phyloP scores from a whole-genome alignment of 2,329 filamentous ascomycete species.

The Pseudomassariella vexata region DNA sequence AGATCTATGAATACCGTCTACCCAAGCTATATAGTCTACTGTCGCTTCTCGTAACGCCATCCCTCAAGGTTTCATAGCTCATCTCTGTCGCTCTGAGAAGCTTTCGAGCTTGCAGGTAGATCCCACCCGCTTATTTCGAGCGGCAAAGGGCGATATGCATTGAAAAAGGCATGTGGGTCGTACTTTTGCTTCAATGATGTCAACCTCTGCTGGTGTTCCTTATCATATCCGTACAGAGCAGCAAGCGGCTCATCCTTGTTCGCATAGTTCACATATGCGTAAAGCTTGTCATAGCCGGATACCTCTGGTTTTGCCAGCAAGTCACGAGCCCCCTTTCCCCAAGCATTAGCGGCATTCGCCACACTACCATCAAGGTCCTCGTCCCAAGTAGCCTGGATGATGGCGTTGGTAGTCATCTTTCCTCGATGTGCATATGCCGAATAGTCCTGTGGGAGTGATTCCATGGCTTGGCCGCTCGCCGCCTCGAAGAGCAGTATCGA shows the following conservation, averaged over 20 bases:
- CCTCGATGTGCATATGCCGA: constrained; percentile 1
- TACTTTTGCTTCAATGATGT: constrained; percentile 1
- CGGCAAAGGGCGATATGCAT: too few species aligned
- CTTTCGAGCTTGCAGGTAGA: too few species aligned
- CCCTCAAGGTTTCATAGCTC: too few species aligned
- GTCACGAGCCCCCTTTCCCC: background rate
- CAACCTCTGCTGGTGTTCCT: background rate
- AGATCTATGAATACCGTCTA: too few species aligned
- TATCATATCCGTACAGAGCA: constrained; percentile 2
- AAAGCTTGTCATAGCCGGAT: background rate
- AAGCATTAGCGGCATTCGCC: background rate
- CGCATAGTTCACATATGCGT: constrained; percentile 2
- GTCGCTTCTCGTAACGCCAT: too few species aligned
- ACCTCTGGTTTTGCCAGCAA: background rate
- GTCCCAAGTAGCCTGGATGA: background rate
- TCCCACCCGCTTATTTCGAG: too few species aligned
- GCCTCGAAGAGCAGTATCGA: constrained; percentile 1
- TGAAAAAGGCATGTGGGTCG: constrained; percentile 2
- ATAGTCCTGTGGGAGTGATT: constrained; percentile 1
- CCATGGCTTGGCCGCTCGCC: background rate
- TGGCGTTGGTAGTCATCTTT: background rate
- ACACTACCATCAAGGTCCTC: constrained; percentile 1
- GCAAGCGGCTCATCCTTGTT: constrained; percentile 1
- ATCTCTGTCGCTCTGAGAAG: too few species aligned
- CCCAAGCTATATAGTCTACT: too few species aligned